Conservation (phyloP, 805 yeast genomes). For the Maudiozyma turicensis region DNA sequence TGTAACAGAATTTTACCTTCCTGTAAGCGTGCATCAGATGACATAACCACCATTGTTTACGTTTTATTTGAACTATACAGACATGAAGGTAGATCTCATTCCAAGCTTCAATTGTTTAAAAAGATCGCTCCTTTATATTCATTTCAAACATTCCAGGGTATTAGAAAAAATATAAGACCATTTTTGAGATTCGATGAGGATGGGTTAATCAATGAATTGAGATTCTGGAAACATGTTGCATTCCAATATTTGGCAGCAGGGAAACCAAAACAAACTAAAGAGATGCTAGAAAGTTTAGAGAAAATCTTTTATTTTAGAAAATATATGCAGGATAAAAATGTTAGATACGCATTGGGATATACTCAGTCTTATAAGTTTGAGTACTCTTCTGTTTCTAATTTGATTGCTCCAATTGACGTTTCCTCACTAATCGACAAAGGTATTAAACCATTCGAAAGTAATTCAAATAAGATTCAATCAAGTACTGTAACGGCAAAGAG, state of each 20-base stretch:
- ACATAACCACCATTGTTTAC: slow-evolving; percentile 9
- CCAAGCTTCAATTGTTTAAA: slow-evolving; percentile 14
- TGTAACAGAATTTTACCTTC: slow-evolving; percentile 10
- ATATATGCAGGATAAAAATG: slow-evolving; percentile 1
- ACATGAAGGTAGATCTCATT: slow-evolving; percentile 13
- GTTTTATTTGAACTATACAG: slow-evolving; percentile 21
- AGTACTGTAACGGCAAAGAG: slow-evolving; percentile 10
- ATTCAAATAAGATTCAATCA: slow-evolving; percentile 2
- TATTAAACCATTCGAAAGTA: slow-evolving; percentile 12
- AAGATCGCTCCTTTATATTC: slow-evolving; percentile 3
- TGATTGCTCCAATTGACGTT: slow-evolving; percentile 18
- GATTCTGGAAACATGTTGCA: slow-evolving; percentile 25
- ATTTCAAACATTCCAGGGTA: background rate
- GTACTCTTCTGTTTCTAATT: slow-evolving; percentile 8
- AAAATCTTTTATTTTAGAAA: background rate
- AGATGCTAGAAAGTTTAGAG: slow-evolving; percentile 9
- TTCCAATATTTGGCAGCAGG: slow-evolving; percentile 19
- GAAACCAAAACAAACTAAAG: slow-evolving; percentile 10
- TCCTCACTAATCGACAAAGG: slow-evolving; percentile 14
- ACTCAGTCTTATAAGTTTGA: slow-evolving; percentile 6
- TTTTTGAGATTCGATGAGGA: background rate
- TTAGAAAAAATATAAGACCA: background rate
- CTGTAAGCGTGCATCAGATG: background rate
- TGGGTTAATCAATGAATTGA: slow-evolving; percentile 4
- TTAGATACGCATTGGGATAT: slow-evolving; percentile 4